Evolutionary conservation across 2,329 filamentous ascomycete genomes (phyloP), one percentile per base, ranked within the genome.

Genomic region (Pseudogymnoascus sp.): DNA sequence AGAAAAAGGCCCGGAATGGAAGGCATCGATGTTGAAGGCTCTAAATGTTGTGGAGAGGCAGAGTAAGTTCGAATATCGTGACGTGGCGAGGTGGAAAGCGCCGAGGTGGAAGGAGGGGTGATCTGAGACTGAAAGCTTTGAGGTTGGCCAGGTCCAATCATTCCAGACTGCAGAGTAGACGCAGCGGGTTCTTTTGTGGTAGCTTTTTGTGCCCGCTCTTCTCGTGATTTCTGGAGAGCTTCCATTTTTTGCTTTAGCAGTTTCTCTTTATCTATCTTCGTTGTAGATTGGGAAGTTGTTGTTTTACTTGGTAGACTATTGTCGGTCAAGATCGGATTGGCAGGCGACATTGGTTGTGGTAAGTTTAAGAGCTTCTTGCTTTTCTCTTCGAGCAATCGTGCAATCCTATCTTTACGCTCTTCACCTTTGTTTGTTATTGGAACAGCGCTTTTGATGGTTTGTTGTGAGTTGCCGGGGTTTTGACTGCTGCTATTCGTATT

Each of bases 201-300:
- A 58, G 72, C 67, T 71, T 77, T 67, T 60, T 71, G 67, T 21
- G 75, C 72, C 11, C 78, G 67, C 60, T 73, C 75, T 68, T 81
- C 77, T 33, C 81, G 77, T 36, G 80, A 76, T 67, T 84, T 86
- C 66, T 85, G 84, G 21, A 94, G 75, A 21, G 87, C 87, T 63
- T 91, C 89, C 70, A 96, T 86, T 66, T 90, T 91, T 70, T 90
- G 84, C 65, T 90, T 85, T 54, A 92, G 79, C 33, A 92, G 75
- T 63, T 80, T 82, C 62, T 90, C 89, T 63, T 89, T 96, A 66
- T 91, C 82, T 15, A 83, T 84, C 69, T 87, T 84, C 33, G 33
- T 33, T 17, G 47, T 54, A 11, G 47, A 33, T 58, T 39, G 57
- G 13, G 40, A 9, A 36, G 62, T 13, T 40, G 61, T 35, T 58